Percentiles rank a stretch among this genome's conserved stretches.
Evolutionary conservation across 73 alveolate species (phyloP).

Genomic region (Paramecium biaurelia): DNA sequence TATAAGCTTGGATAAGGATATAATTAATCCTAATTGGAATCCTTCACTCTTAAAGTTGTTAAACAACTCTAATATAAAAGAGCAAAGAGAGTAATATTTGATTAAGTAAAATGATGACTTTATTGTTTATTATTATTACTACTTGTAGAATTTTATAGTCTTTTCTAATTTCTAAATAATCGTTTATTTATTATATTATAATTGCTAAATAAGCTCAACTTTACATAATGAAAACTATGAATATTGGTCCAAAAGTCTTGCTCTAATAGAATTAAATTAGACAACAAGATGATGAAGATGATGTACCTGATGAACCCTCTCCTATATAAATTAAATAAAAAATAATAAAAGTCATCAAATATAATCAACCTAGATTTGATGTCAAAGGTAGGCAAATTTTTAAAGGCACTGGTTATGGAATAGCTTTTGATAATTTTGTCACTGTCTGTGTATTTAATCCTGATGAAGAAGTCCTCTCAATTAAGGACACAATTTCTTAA

Average conservation of each 20-base stretch:
- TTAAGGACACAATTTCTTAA: slow-evolving; percentile 34
- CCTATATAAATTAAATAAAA: background rate
- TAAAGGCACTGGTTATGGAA: slow-evolving; percentile 42
- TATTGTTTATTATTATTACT: background rate
- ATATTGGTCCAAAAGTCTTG: background rate
- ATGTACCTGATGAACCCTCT: slow-evolving; percentile 45
- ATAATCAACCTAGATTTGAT: background rate
- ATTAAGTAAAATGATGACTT: background rate
- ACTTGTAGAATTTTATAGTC: background rate
- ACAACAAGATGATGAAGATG: slow-evolving; percentile 9
- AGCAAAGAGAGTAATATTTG: background rate
- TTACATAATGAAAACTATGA: background rate
- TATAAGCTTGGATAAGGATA: background rate
- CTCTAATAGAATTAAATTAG: background rate
- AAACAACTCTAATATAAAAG: background rate
- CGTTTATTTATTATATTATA: background rate
- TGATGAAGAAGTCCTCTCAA: background rate
- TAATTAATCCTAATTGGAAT: background rate
- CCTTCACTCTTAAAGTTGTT: background rate
- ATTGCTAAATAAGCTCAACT: background rate
- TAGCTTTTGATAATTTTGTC: slow-evolving; percentile 35
- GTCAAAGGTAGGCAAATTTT: background rate
- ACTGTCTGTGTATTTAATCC: slow-evolving; percentile 42
- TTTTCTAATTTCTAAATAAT: background rate
- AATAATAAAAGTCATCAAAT: background rate